phyloP scores from a whole-genome alignment of 2,329 filamentous ascomycete species.

The Dendryphion nanum region DNA sequence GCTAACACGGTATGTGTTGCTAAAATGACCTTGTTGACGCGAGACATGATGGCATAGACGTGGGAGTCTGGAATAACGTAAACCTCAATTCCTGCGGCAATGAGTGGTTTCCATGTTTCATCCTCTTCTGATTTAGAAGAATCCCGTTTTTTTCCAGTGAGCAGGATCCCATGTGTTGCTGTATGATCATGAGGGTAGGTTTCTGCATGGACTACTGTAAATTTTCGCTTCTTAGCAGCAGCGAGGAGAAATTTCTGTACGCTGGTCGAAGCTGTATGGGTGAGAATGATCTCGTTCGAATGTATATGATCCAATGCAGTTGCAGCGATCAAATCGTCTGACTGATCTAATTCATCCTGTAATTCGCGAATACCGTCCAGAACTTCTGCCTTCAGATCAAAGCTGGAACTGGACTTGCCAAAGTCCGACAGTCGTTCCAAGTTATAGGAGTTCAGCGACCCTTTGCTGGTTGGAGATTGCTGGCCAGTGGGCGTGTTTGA shows the following conservation, averaged over 20 bases:
- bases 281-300: conserved; percentile 87
- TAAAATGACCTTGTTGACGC: conserved; percentile 92
- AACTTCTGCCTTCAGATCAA: conserved; percentile 84
- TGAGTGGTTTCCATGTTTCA: conserved; percentile 72
- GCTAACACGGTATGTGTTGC: conserved; percentile 84
- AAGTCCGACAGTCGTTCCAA: conserved; percentile 42
- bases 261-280: conserved; percentile 80
- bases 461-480: conserved; percentile 50
- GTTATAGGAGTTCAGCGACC: conserved; percentile 32
- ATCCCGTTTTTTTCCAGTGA: conserved; percentile 52
- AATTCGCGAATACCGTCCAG: conserved; percentile 94
- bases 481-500: conserved; percentile 53
- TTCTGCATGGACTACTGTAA: conserved; percentile 84
- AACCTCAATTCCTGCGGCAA: conserved; percentile 73
- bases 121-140: conserved; percentile 52
- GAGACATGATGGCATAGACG: conserved; percentile 90
- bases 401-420: conserved; percentile 40
- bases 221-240: conserved; percentile 84
- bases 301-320: conserved; percentile 91
- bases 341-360: conserved; percentile 89
- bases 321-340: conserved; percentile 88
- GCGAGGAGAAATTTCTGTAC: conserved; percentile 87
- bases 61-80: conserved; percentile 82
- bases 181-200: conserved; percentile 68
- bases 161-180: conserved; percentile 60